Percentiles rank a stretch among this genome's conserved stretches.
phyloP scores from a whole-genome alignment of 495 filamentous ascomycete species.

The Filosporella fistucella region DNA sequence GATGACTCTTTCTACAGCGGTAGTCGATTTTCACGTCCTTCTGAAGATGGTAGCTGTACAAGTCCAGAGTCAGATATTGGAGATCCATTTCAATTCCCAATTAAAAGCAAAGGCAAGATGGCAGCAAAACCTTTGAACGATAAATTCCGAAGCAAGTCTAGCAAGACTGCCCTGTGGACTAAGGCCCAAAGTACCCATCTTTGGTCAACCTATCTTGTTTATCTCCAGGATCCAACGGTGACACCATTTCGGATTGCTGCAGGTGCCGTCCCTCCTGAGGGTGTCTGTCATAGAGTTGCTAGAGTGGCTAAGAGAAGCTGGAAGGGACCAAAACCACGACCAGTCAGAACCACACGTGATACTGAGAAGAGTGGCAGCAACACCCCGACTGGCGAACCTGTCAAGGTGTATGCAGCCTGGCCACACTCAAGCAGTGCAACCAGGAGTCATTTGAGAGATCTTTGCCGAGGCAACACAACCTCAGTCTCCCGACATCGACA shows the following conservation, averaged over 20 bases:
- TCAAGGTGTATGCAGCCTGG: slow-evolving; percentile 52
- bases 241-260: slow-evolving; percentile 92
- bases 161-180: slow-evolving; percentile 54
- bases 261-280: slow-evolving; percentile 79
- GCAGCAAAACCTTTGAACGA: slow-evolving; percentile 7
- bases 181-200: slow-evolving; percentile 88
- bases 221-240: slow-evolving; percentile 85
- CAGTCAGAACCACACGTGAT: slow-evolving; percentile 9
- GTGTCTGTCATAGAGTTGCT: slow-evolving; percentile 84
- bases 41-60: slow-evolving; percentile 40
- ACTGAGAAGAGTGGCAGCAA: slow-evolving; percentile 53
- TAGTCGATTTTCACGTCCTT: slow-evolving; percentile 33
- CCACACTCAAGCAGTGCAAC: slow-evolving; percentile 80
- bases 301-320: slow-evolving; percentile 81
- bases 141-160: slow-evolving; percentile 18
- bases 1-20: slow-evolving; percentile 26
- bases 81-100: slow-evolving; percentile 23
- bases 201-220: slow-evolving; percentile 85
- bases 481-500: slow-evolving; percentile 65
- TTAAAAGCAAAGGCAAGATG: slow-evolving; percentile 18
- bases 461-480: slow-evolving; percentile 75
- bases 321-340: slow-evolving; percentile 50
- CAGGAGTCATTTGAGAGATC: slow-evolving; percentile 69
- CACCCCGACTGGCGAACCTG: slow-evolving; percentile 50
- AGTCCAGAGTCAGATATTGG: slow-evolving; percentile 34